Evolutionary conservation across 1,284 basidiomycete genomes (phyloP), one percentile per base, ranked within the genome.

Genomic region (Sparassis latifolia): DNA sequence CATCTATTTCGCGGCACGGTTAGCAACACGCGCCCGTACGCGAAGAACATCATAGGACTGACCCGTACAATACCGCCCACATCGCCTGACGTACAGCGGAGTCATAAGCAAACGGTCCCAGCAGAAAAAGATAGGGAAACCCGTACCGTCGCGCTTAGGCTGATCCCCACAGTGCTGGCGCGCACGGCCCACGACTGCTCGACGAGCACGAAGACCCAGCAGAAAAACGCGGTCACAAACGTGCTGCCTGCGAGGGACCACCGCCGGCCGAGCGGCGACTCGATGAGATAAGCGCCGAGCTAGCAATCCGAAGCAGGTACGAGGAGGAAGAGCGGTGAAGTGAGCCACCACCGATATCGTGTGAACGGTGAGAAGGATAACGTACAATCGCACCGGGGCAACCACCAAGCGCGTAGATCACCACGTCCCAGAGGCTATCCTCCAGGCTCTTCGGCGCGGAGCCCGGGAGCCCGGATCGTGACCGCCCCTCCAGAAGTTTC

Each of bases 281-380:
- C 90, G 44, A 97, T 86, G 66, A 97, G 78, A 66, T 81, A 96
- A 5, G 96, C 94, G 20, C 93, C 95, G 10, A 97, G 73, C 86
- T 96, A 20, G 12, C 42, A 41, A 0, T 20, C 20, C 20, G 20
- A 20, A 20, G 20, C 20, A 20, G 20, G 20, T 20, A 20, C 20
- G 20, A 20, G 20, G 20, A 20, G 20, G 20, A 20, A 20, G 20
- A 20, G 44, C 37, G 40, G 10, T 32, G 10, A 31, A 41, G 40
- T 42, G 20, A 48, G n/a, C 38, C 40, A 47, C 28, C 28, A 35
- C 43, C 12, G 31, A 33, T 20, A 49, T 46, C 40, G 5, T 27
- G 2, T 28, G 10, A 32, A n/a, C 12, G 10, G 37, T 48, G 29
- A 47, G 12, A 50, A 46, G 47, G 9, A 5, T 10, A 5, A 76